Conservation (phyloP, 805 yeast genomes). For the Suhomyces emberorum region DNA sequence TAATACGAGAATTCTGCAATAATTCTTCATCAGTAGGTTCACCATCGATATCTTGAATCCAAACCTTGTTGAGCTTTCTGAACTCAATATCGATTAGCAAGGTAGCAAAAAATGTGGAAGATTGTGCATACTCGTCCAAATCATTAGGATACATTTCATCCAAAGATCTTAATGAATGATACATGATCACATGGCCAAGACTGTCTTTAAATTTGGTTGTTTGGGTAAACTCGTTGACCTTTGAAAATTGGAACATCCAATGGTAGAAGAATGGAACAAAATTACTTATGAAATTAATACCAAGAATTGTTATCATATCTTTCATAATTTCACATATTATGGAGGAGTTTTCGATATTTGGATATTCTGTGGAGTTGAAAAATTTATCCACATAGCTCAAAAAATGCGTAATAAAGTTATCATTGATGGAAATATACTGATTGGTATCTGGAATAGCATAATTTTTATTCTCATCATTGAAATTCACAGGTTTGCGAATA, state of each 20-base stretch:
- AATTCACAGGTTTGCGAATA: constrained; percentile 9
- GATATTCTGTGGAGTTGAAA: constrained; percentile 20
- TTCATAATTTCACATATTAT: constrained; percentile 22
- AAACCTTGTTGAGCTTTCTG: constrained; percentile 22
- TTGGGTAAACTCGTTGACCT: constrained; percentile 8
- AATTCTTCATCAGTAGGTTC: constrained; percentile 9
- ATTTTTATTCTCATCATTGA: constrained; percentile 12
- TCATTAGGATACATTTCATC: constrained; percentile 27
- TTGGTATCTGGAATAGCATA: constrained; percentile 39
- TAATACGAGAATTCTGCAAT: not conserved
- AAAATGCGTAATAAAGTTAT: constrained; percentile 40
- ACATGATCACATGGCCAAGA: constrained; percentile 29
- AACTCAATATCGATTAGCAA: constrained; percentile 23
- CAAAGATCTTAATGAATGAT: constrained; percentile 21
- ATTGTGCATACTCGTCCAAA: constrained; percentile 18
- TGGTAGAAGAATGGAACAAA: constrained; percentile 44
- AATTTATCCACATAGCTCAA: constrained; percentile 36
- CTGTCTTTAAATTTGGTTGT: constrained; percentile 26
- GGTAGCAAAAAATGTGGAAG: constrained; percentile 17
- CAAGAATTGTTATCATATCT: constrained; percentile 29
- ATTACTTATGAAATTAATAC: constrained; percentile 46
- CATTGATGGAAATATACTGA: constrained; percentile 38
- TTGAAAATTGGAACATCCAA: constrained; percentile 33
- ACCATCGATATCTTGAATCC: constrained; percentile 26
- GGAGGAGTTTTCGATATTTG: constrained; percentile 21